These are phyloP conservation scores for Skeletonema menzelii DNA, from an alignment of 108 stramenopile genomes.

Conservation along the genomic window DNA sequence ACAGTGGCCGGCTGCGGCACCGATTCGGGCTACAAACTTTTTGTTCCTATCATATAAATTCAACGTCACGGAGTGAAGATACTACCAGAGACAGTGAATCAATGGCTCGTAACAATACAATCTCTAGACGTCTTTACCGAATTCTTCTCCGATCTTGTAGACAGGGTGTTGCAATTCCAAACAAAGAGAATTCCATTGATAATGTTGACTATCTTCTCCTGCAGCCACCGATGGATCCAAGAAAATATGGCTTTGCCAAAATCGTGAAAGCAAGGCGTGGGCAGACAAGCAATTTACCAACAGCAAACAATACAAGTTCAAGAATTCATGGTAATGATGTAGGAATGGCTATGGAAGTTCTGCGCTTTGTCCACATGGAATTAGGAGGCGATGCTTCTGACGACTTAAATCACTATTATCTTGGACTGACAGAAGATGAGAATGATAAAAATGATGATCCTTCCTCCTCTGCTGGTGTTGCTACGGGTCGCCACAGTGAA, in stretches of 20 bases:
- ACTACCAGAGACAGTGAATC: neutral
- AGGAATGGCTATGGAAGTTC: conserved; percentile 45
- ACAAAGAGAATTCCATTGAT: conserved; percentile 5
- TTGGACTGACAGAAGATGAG: neutral
- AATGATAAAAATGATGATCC: neutral
- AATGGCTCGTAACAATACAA: conserved; percentile 28
- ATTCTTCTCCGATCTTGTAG: conserved; percentile 21
- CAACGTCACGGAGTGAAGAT: neutral
- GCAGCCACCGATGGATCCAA: conserved; percentile 35
- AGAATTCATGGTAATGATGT: conserved; percentile 20
- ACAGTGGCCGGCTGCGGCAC: neutral
- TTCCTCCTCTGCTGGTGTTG: neutral
- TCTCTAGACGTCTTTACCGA: conserved; percentile 35
- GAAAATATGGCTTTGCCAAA: conserved; percentile 41
- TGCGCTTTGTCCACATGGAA: conserved; percentile 33
- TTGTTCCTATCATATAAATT: neutral
- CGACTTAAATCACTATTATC: conserved; percentile 42
- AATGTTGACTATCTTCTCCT: conserved; percentile 27
- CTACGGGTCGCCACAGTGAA: conserved; percentile 31
- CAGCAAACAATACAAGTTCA: neutral
- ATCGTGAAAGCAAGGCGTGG: conserved; percentile 19
- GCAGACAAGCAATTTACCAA: neutral
- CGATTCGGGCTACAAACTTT: neutral
- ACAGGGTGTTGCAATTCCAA: conserved; percentile 9
- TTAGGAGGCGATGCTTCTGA: conserved; percentile 38